These are phyloP conservation scores for Cardamine occulta DNA, from an alignment of 345 rosid species.

Conservation along the genomic window DNA sequence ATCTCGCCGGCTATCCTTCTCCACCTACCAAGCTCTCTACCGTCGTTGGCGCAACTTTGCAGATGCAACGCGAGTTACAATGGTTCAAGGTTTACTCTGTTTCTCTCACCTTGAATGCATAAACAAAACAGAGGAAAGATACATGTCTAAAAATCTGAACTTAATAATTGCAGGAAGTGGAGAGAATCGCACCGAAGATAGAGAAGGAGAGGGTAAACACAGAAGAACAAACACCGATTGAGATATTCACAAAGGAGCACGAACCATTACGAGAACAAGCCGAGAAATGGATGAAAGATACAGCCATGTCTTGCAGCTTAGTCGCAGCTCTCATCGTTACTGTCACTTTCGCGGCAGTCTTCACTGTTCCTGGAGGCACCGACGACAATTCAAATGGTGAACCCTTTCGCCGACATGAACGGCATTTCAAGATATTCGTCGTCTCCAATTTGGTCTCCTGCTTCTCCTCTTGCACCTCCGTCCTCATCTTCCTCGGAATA, in stretches of 20 bases:
- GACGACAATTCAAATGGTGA: neutral
- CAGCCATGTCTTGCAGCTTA: constrained; percentile 44
- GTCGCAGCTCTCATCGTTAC: constrained; percentile 46
- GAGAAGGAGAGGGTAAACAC: constrained; percentile 35
- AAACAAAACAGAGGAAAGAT: constrained; percentile 4
- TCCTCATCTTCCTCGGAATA: constrained; percentile 43
- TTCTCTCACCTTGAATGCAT: neutral
- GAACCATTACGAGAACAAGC: constrained; percentile 32
- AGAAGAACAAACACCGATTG: constrained; percentile 39
- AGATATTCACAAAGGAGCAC: constrained; percentile 42
- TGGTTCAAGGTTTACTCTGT: constrained; percentile 45
- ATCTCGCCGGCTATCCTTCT: constrained; percentile 42
- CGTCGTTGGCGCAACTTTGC: constrained; percentile 42
- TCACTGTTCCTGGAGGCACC: constrained; percentile 46
- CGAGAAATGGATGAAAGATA: constrained; percentile 49
- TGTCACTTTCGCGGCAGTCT: constrained; percentile 45
- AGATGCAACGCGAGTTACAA: constrained; percentile 47
- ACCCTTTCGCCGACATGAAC: constrained; percentile 21
- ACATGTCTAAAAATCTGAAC: neutral
- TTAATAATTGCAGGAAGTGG: constrained; percentile 38
- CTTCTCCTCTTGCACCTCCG: constrained; percentile 41
- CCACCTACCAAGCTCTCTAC: constrained; percentile 31
- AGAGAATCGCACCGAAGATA: constrained; percentile 31
- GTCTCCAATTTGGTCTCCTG: constrained; percentile 45
- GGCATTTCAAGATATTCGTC: constrained; percentile 27